Conservation (phyloP, 2,329 filamentous ascomycete species). For the Ceratocystis diversiconidia region DNA sequence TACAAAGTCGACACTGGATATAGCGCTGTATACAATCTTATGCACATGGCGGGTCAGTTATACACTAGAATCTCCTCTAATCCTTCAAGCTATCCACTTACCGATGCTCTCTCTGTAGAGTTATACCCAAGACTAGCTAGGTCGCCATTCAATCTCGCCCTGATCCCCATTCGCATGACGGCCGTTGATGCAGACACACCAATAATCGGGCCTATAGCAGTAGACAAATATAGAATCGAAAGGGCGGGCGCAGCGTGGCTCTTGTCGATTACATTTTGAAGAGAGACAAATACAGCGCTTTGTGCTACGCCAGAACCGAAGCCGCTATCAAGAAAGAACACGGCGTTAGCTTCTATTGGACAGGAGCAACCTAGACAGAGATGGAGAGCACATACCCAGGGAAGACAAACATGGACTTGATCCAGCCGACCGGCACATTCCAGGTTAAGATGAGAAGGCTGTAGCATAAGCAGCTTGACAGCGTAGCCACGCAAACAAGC, state of each 20-base stretch:
- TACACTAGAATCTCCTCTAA: neutral
- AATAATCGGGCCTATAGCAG: slow-evolving; percentile 27
- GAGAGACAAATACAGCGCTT: slow-evolving; percentile 30
- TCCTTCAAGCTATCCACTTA: slow-evolving; percentile 3
- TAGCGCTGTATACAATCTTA: slow-evolving; percentile 25
- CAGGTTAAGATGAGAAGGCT: slow-evolving; percentile 40
- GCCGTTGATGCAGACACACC: slow-evolving; percentile 29
- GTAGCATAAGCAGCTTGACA: slow-evolving; percentile 38
- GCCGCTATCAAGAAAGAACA: slow-evolving; percentile 20
- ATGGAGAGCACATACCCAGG: slow-evolving; percentile 24
- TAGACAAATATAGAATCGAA: slow-evolving; percentile 29
- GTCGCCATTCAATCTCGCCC: slow-evolving; percentile 18
- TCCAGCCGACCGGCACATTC: slow-evolving; percentile 42
- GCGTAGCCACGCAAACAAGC: slow-evolving; percentile 36
- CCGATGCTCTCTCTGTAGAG: slow-evolving; percentile 15
- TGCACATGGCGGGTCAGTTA: neutral
- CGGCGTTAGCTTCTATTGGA: neutral
- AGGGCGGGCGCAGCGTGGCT: slow-evolving; percentile 29
- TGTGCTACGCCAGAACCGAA: slow-evolving; percentile 30
- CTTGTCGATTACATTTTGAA: slow-evolving; percentile 29
- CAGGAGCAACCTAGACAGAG: neutral
- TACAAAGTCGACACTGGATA: slow-evolving; percentile 26
- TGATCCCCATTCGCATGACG: slow-evolving; percentile 22
- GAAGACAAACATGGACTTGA: slow-evolving; percentile 45
- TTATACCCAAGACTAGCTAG: slow-evolving; percentile 18